Base-by-base conservation (phyloP, 2,329 filamentous ascomycete genomes). In the Arthrocladium fulminans region DNA sequence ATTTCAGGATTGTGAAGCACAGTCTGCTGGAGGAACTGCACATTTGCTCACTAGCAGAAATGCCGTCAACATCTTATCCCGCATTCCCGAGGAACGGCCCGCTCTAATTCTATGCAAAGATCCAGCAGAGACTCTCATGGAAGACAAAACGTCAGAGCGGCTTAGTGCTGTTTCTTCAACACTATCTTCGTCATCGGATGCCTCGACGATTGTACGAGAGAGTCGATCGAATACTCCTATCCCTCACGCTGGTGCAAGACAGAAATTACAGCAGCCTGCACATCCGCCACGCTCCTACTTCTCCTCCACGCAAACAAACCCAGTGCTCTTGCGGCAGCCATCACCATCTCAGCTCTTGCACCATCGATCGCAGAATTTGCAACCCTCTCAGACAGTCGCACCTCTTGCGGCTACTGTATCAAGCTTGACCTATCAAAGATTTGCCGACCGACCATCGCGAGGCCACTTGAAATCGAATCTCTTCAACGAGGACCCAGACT, bases 361-460 rank as follows among this genome's bases (percentile, higher is more conserved):
- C 32, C 6, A 15, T 15, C 10, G 32, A 9, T 35, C n/a, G 10
- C 5, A 7, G 32, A 35, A 15, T 15, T 7, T 35, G 6, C 32
- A 5, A n/a, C 32, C 32, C 6, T n/a, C 13, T 19, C 22, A 42
- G 19, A 12, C 39, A 6, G 13, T n/a, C 6, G 22, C 3, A n/a
- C 19, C 22, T n/a, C 9, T 40, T n/a, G 8, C 9, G 9, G 23
- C 8, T 12, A 13, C 29, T 13, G 5, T 20, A 9, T 7, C 8
- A 35, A 15, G 15, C 19, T 13, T 13, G 9, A 17, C 19, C 7
- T n/a, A 23, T n/a, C 7, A 13, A 15, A 10, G 23, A 15, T 1
- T 25, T 37, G 19, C 41, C 32, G 43, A 3, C 49, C 45, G 13
- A 67, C 79, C 67, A 57, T 49, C n/a, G 51, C 54, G 12, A 55